Evolutionary conservation across 352 stramenopile genomes (phyloP).

Genomic region (Aphanomyces euteiches): DNA sequence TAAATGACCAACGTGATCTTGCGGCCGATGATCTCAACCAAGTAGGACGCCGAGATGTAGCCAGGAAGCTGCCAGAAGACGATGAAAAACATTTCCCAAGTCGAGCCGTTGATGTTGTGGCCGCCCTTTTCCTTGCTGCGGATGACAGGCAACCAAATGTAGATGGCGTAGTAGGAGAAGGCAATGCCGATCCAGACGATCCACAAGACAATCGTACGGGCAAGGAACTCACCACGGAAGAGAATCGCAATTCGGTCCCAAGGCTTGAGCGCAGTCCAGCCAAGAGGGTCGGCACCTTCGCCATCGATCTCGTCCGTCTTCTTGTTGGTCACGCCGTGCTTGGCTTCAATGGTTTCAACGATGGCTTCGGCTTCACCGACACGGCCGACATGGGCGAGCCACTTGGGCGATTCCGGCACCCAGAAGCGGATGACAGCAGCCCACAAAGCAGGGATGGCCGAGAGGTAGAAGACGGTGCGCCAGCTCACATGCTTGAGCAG

Average conservation of each 20-base stretch:
- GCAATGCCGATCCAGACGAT: slow-evolving; percentile 38
- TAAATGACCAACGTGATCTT: slow-evolving; percentile 53
- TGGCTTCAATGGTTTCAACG: slow-evolving; percentile 53
- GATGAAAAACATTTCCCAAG: slow-evolving; percentile 56
- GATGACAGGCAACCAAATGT: slow-evolving; percentile 54
- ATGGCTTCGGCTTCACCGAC: slow-evolving; percentile 52
- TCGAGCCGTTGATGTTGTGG: slow-evolving; percentile 59
- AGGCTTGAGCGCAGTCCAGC: slow-evolving; percentile 34
- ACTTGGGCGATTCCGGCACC: slow-evolving; percentile 64
- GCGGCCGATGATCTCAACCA: slow-evolving; percentile 56
- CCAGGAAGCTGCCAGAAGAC: slow-evolving; percentile 63
- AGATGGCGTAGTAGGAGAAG: slow-evolving; percentile 48
- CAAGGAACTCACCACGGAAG: slow-evolving; percentile 41
- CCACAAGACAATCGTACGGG: slow-evolving; percentile 37
- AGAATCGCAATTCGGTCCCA: slow-evolving; percentile 51
- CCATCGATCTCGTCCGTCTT: neutral
- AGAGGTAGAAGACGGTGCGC: slow-evolving; percentile 30
- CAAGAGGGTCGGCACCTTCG: slow-evolving; percentile 1
- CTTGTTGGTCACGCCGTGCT: slow-evolving; percentile 46
- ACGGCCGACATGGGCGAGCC: slow-evolving; percentile 56
- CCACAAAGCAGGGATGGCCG: slow-evolving; percentile 35
- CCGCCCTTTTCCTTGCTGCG: slow-evolving; percentile 44
- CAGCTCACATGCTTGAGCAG: slow-evolving; percentile 32
- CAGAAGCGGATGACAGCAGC: slow-evolving; percentile 37
- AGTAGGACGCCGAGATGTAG: slow-evolving; percentile 51